phyloP scores from a whole-genome alignment of 441 rosid genomes.

The Euphorbia neoarborescens region DNA sequence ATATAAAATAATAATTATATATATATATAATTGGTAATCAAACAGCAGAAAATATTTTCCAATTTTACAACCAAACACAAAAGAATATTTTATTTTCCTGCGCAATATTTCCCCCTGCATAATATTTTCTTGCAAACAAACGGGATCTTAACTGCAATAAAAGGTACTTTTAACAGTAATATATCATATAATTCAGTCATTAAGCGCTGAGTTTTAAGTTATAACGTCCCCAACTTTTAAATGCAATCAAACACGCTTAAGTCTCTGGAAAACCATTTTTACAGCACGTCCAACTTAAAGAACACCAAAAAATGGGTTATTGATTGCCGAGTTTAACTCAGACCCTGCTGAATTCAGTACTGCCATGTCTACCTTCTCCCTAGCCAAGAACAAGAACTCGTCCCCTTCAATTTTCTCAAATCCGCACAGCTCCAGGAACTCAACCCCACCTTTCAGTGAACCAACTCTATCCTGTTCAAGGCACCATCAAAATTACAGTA shows the following conservation, averaged over 20 bases:
- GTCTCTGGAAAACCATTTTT: not conserved
- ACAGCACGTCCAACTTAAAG: slow-evolving; percentile 32
- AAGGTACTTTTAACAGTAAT: too few relatives aligned
- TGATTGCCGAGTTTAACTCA: slow-evolving; percentile 86
- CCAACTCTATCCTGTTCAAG: slow-evolving; percentile 86
- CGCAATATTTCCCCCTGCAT: too few relatives aligned
- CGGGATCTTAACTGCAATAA: not conserved
- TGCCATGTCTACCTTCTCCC: slow-evolving; percentile 68
- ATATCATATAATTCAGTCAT: too few relatives aligned
- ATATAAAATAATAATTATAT: too few relatives aligned
- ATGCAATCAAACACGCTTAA: not conserved
- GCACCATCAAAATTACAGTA: not conserved
- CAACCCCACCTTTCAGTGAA: slow-evolving; percentile 59
- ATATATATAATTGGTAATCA: too few relatives aligned
- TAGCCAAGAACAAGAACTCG: slow-evolving; percentile 63
- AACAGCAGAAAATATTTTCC: too few relatives aligned
- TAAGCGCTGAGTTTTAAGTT: not conserved
- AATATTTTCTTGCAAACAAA: too few relatives aligned
- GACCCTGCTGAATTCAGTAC: slow-evolving; percentile 78
- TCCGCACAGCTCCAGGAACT: slow-evolving; percentile 80
- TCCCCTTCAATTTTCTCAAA: slow-evolving; percentile 75
- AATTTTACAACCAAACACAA: too few relatives aligned
- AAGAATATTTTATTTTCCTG: too few relatives aligned
- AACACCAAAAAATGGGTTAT: slow-evolving; percentile 87
- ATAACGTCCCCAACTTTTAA: not conserved